Evolutionary conservation across 2,329 filamentous ascomycete genomes (phyloP).

Genomic region (Ceratocystis alfenasii): DNA sequence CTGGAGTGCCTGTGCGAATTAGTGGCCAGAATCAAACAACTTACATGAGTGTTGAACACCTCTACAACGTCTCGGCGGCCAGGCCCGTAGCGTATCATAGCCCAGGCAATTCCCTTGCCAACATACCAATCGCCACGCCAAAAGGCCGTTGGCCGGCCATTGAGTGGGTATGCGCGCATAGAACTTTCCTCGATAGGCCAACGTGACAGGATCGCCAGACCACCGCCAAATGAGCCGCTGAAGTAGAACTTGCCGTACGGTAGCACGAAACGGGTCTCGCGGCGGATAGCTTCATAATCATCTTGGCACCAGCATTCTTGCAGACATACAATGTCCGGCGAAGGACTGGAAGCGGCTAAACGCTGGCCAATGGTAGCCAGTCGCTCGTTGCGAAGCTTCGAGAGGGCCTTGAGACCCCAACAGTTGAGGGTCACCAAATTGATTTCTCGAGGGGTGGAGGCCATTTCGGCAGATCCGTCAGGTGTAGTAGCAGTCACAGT

Average conservation of each 20-base stretch:
- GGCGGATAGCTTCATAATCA: conserved; percentile 69
- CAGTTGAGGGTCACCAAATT: conserved; percentile 85
- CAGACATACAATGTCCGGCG: conserved; percentile 77
- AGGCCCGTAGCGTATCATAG: conserved; percentile 60
- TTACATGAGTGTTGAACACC: conserved; percentile 83
- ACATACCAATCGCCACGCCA: conserved; percentile 94
- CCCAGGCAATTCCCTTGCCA: conserved; percentile 83
- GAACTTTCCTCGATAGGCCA: conserved; percentile 86
- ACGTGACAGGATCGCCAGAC: conserved; percentile 75
- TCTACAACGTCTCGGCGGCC: conserved; percentile 58
- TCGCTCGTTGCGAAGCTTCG: conserved; percentile 64
- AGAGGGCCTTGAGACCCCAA: conserved; percentile 87
- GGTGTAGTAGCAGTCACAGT: conserved; percentile 20
- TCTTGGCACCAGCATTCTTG: conserved; percentile 90
- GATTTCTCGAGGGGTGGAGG: conserved; percentile 39
- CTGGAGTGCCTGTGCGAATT: background rate
- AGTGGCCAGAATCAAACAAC: conserved; percentile 24
- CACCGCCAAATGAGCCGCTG: conserved; percentile 77
- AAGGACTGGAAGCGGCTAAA: conserved; percentile 54
- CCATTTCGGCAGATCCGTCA: conserved; percentile 31
- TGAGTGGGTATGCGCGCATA: conserved; percentile 81
- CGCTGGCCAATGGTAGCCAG: conserved; percentile 73
- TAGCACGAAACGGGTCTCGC: conserved; percentile 58
- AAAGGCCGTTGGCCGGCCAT: conserved; percentile 85
- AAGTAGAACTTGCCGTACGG: conserved; percentile 91